A percentile compares a stretch with the other conserved stretches of the same genome.
Evolutionary conservation across 306 rosid species (phyloP).

Genomic region (Cucurbita argyrosperma): DNA sequence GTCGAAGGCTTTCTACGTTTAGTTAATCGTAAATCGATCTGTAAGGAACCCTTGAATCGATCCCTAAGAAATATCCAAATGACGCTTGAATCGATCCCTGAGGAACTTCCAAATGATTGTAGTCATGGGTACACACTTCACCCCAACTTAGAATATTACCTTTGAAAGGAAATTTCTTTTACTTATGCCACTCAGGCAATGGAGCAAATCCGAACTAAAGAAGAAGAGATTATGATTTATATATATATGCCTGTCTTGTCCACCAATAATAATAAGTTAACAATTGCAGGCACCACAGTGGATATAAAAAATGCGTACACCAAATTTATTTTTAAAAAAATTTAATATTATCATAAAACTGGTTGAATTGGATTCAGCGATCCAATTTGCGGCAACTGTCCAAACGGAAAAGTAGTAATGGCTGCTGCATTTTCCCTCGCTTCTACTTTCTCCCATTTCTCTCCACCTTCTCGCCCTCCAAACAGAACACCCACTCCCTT

Average conservation of each 20-base stretch:
- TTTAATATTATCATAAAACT: neutral
- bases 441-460: slow-evolving; percentile 37
- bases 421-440: slow-evolving; percentile 55
- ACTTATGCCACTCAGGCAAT: too few species aligned
- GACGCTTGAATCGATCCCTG: too few species aligned
- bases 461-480: slow-evolving; percentile 23
- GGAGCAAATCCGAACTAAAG: too few species aligned
- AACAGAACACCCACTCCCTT: slow-evolving; percentile 15
- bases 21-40: too few species aligned
- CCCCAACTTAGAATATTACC: too few species aligned
- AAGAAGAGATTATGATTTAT: too few species aligned
- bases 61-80: too few species aligned
- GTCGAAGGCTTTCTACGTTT: too few species aligned
- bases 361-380: neutral
- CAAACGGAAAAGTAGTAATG: slow-evolving; percentile 1
- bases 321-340: neutral
- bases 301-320: neutral
- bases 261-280: neutral
- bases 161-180: too few species aligned
- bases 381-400: slow-evolving; percentile 6
- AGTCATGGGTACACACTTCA: too few species aligned
- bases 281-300: neutral
- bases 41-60: too few species aligned
- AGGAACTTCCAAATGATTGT: too few species aligned
- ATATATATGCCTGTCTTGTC: neutral